phyloP scores from a whole-genome alignment of 441 rosid genomes.

The Melastoma candidum region DNA sequence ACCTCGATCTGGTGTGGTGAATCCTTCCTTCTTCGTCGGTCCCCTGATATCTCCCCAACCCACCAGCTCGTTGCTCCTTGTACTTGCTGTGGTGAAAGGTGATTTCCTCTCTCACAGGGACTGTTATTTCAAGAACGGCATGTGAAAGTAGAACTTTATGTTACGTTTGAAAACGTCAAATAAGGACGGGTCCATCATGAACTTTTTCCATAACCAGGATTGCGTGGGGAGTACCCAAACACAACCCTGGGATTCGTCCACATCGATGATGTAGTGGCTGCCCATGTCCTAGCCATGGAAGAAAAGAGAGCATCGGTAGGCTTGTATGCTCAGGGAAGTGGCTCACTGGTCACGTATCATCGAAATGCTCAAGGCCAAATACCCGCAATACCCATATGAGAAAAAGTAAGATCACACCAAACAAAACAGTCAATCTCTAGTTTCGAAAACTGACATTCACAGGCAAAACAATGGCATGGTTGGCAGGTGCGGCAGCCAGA shows the following conservation, averaged over 20 bases:
- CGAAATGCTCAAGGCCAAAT: conserved; percentile 47
- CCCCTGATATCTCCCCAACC: conserved; percentile 65
- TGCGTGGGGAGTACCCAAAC: conserved; percentile 55
- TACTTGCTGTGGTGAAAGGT: conserved; percentile 52
- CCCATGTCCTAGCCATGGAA: conserved; percentile 69
- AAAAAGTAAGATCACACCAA: conserved; percentile 30
- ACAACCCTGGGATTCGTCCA: conserved; percentile 58
- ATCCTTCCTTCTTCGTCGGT: conserved; percentile 65
- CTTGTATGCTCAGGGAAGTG: conserved; percentile 54
- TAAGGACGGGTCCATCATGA: too few relatives aligned
- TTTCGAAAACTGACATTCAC: background rate
- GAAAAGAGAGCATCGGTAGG: conserved; percentile 49
- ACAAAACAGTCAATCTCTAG: background rate
- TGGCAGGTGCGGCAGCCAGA: conserved; percentile 41
- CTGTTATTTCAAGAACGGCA: background rate
- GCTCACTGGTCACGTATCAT: conserved; percentile 72
- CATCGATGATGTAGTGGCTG: conserved; percentile 59
- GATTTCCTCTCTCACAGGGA: background rate
- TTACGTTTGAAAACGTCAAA: background rate
- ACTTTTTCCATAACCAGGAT: conserved; percentile 21
- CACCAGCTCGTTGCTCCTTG: conserved; percentile 43
- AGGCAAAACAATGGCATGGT: background rate
- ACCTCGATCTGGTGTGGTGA: conserved; percentile 54
- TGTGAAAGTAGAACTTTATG: background rate
- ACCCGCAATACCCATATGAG: conserved; percentile 56